phyloP scores from a whole-genome alignment of 202 grass and related monocot species.

The Setaria italica region DNA sequence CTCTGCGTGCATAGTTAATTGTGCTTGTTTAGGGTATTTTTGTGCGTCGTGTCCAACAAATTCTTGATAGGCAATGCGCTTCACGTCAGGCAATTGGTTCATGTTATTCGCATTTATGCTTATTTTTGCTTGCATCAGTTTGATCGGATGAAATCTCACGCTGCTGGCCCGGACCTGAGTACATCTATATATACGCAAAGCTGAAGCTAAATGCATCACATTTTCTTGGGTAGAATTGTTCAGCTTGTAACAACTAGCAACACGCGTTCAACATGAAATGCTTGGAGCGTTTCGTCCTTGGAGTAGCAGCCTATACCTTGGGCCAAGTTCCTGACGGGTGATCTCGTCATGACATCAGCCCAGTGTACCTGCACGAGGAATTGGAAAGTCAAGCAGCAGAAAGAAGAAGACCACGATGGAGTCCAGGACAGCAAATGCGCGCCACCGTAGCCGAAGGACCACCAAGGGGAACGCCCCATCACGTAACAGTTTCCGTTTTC shows the following conservation, averaged over 20 bases:
- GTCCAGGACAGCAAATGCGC: neutral
- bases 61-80: neutral
- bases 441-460: neutral
- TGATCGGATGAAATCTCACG: neutral
- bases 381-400: too few species aligned
- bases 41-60: neutral
- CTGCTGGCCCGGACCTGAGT: neutral
- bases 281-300: neutral
- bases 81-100: neutral
- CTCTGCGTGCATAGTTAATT: neutral
- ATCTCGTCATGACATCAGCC: neutral
- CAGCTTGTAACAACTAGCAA: neutral
- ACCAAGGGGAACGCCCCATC: neutral
- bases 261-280: neutral
- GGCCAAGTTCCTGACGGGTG: neutral
- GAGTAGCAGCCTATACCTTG: neutral
- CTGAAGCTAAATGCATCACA: neutral
- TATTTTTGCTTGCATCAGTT: neutral
- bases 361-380: too few species aligned
- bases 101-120: neutral
- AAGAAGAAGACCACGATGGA: neutral
- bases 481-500: neutral
- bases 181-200: neutral
- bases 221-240: neutral
- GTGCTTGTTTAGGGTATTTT: neutral